A percentile compares a stretch with the other conserved stretches of the same genome.
These are phyloP conservation scores for Alternaria hordeiaustralica DNA, from an alignment of 2,329 filamentous ascomycete species.

Conservation along the genomic window DNA sequence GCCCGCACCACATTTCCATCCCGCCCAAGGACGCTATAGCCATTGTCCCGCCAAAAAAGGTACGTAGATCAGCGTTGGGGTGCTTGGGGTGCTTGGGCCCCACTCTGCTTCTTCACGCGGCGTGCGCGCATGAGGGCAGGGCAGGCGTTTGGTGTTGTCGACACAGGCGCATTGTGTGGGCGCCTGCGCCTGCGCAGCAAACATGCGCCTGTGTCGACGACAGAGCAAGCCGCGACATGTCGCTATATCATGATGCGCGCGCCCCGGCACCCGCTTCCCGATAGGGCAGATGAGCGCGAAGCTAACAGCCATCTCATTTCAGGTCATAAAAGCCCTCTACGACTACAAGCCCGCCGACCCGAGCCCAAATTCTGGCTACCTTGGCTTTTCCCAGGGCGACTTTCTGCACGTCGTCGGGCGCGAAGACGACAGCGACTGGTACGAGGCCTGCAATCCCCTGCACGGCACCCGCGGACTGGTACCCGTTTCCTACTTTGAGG, in stretches of 20 bases:
- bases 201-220: neutral
- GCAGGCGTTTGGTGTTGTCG: neutral
- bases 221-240: neutral
- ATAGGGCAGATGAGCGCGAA: constrained; percentile 29
- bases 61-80: constrained; percentile 47
- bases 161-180: constrained; percentile 1
- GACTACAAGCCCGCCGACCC: constrained; percentile 81
- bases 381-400: constrained; percentile 92
- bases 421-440: constrained; percentile 95
- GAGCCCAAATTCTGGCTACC: constrained; percentile 66
- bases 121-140: neutral
- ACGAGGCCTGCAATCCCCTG: constrained; percentile 96
- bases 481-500: constrained; percentile 91
- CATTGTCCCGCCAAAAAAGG: constrained; percentile 93
- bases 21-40: constrained; percentile 85
- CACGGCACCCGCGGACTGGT: constrained; percentile 89
- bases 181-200: neutral
- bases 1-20: constrained; percentile 76
- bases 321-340: constrained; percentile 98
- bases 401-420: constrained; percentile 98
- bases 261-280: constrained; percentile 19
- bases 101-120: neutral
- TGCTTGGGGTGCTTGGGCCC: neutral
- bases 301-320: constrained; percentile 34
- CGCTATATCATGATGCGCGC: constrained; percentile 10